Percentiles rank a stretch among this genome's conserved stretches.
Conservation (phyloP, 495 filamentous ascomycete genomes). For the Penicillium turbatum region DNA sequence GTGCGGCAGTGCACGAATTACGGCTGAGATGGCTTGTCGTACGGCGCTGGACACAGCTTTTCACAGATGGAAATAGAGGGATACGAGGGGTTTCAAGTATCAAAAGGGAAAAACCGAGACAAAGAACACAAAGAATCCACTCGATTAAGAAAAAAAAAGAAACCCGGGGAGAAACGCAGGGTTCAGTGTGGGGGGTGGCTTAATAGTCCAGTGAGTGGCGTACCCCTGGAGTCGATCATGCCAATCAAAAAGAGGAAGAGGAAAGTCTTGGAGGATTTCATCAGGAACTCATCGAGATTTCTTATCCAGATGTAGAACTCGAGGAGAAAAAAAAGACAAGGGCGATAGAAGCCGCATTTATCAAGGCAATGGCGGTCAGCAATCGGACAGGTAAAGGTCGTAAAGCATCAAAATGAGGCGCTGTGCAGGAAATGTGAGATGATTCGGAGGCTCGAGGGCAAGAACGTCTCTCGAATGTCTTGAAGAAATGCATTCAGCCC, state of each 20-base stretch:
- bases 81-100: too few species aligned
- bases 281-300: not conserved
- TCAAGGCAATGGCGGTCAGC: slow-evolving; percentile 3
- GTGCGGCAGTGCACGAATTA: not conserved
- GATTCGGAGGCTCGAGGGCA: not conserved
- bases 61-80: not conserved
- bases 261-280: not conserved
- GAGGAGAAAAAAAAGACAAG: not conserved
- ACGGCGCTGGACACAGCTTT: not conserved
- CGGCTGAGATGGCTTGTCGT: not conserved
- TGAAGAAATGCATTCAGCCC: not conserved
- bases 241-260: not conserved
- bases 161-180: slow-evolving; percentile 27
- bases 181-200: slow-evolving; percentile 18
- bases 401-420: not conserved
- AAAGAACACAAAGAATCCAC: not conserved
- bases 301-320: not conserved
- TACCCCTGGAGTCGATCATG: slow-evolving; percentile 16
- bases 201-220: slow-evolving; percentile 26
- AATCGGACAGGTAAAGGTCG: not conserved
- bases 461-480: too few species aligned
- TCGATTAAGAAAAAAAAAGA: not conserved
- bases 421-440: not conserved
- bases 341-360: not conserved
- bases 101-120: not conserved